Evolutionary conservation across 805 yeast genomes (phyloP), one percentile per base, ranked within the genome.

Genomic region (Saccharomycopsis sp.): DNA sequence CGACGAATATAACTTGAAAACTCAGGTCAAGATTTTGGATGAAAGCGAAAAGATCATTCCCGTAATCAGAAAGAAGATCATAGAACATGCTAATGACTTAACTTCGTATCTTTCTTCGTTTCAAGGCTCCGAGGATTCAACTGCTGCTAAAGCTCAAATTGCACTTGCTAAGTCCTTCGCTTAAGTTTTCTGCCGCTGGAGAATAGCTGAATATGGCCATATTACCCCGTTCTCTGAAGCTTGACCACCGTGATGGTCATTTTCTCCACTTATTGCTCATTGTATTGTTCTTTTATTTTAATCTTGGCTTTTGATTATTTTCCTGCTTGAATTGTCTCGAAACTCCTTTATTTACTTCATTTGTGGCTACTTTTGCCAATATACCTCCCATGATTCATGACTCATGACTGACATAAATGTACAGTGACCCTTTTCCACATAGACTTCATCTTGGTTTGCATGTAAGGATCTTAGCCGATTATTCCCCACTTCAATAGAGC

Each of bases 1-100:
- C 2, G 91, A 86, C 65, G 82, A 80, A 57, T 52, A 15, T 22
- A 54, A 56, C 17, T 69, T 86, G 64, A 86, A 84, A 70, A 76
- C 76, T 63, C 79, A 72, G 66, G 73, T 71, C 5, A 82, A 79
- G 64, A 80, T 83, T 1, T 69, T 78, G 20, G 74, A 76, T n/a
- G 87, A 83, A 62, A 82, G 85, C 14, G 72, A 75, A 55, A 75
- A 78, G 57, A 74, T 83, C 66, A 66, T 81, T 19, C 85, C 85
- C 0, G 77, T 76, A 22, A 67, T 83, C 34, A 73, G 72, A 59
- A 70, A 68, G 54, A 76, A 78, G 64, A 72, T 82, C 50, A 62
- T 64, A 20, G 73, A 78, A 54, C 74, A 77, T 51, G 66, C 84
- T 53, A 72, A 73, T 38, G 71, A 72, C 25, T 79, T 70, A 66